Base-by-base conservation (phyloP, 164 flowering plant species). In the Litsea cubeba region DNA sequence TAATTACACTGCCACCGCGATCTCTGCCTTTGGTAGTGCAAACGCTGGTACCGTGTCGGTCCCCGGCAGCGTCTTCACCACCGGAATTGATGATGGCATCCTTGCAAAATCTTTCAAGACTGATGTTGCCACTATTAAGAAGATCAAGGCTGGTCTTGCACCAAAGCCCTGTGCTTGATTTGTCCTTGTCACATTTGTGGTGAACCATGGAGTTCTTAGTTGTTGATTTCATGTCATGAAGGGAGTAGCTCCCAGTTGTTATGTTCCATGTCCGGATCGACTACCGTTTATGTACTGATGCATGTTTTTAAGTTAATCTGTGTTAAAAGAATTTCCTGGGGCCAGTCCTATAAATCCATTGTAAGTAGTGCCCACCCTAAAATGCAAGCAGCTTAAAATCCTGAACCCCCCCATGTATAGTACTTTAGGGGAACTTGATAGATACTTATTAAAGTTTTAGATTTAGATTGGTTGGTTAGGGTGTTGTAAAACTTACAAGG, bases 1-100 rank as follows among this genome's bases (percentile, higher is more conserved):
- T 2, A 1, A 62, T 14, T 10, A 35, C 0, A 11, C 54, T 3
- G 81, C 87, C 7, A 2, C 64, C 1, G 85, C 81, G 0, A 15
- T 84, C 6, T 82, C 87, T 5, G 82, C 83, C 28, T 68, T 74
- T 67, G 76, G 71, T 18, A 68, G 76, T 57, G 76, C 71, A 25
- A 71, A 35, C 64, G 79, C 80, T 2, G 82, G 82, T 1, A 74
- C 74, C 0, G 81, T 74, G 14, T 71, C 76, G 0, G 50, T 81
- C 14, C 77, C 81, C 22, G 32, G 18, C 20, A 28, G 71, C 3
- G 50, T 76, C 3, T 81, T 81, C 22, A 20, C 71, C 32, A 70
- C 84, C 4, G 74, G 79, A 23, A 68, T 80, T 28, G 67, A 74
- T 23, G 75, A 76, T 57, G 30, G 32, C 5, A 67, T 79, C 71